These are phyloP conservation scores for Starmerella apicola DNA, from an alignment of 805 yeast genomes.

Conservation along the genomic window DNA sequence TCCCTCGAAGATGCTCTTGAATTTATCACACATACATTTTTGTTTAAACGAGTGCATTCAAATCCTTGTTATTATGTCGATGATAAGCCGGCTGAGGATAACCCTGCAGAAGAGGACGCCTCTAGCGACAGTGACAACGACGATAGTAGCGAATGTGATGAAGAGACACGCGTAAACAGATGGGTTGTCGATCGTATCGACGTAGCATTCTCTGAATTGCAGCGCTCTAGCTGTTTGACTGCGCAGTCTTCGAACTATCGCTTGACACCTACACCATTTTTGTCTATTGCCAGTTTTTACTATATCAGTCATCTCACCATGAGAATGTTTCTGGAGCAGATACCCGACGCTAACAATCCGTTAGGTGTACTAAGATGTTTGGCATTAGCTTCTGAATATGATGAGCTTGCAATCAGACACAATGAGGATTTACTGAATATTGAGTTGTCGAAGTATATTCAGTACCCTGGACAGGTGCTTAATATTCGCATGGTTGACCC, in stretches of 20 bases:
- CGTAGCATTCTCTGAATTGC: constrained; percentile 49
- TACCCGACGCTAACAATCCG: constrained; percentile 32
- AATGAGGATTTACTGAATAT: constrained; percentile 80
- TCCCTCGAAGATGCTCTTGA: constrained; percentile 60
- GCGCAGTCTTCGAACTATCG: constrained; percentile 20
- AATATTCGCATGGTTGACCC: constrained; percentile 64
- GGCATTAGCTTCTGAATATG: constrained; percentile 64
- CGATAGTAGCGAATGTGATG: constrained; percentile 30
- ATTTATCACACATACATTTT: constrained; percentile 63
- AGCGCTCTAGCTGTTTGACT: constrained; percentile 38
- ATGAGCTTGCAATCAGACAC: constrained; percentile 80
- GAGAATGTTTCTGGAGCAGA: constrained; percentile 42
- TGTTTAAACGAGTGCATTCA: constrained; percentile 60
- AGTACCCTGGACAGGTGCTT: constrained; percentile 38
- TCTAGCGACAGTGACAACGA: neutral
- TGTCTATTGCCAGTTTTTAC: constrained; percentile 79
- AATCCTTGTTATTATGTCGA: constrained; percentile 68
- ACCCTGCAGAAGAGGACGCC: neutral
- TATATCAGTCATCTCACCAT: constrained; percentile 86
- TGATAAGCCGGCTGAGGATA: constrained; percentile 1
- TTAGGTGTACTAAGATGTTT: constrained; percentile 45
- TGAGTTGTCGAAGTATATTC: constrained; percentile 60
- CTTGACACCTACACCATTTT: constrained; percentile 55
- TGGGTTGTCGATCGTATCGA: constrained; percentile 45
- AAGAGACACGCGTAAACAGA: constrained; percentile 21